Evolutionary conservation across 164 flowering plant species (phyloP).

Genomic region (Umbilicus rupestris): DNA sequence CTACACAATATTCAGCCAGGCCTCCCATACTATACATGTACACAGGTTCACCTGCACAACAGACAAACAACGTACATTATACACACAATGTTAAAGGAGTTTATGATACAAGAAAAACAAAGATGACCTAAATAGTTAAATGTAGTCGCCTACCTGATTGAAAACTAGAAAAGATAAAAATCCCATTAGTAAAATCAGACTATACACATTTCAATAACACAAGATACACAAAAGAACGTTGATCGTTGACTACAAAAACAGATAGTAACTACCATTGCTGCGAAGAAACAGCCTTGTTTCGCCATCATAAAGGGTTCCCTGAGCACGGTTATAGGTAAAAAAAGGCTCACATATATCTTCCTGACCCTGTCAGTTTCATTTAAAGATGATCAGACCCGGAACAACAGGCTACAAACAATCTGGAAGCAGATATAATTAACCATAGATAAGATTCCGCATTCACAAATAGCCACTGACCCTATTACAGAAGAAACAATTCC

Average conservation of each 20-base stretch:
- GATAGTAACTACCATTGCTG: constrained; percentile 38
- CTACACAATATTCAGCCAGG: constrained; percentile 89
- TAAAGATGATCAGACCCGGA: constrained; percentile 6
- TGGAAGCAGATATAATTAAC: background rate
- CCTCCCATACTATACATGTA: constrained; percentile 99
- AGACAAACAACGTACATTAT: constrained; percentile 2
- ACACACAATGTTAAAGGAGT: background rate
- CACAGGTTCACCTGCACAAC: constrained; percentile 66
- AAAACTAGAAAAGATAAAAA: background rate
- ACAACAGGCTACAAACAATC: background rate
- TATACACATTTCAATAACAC: background rate
- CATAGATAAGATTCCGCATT: background rate
- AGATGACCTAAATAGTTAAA: background rate
- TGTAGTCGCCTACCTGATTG: background rate
- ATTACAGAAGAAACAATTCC: constrained; percentile 74
- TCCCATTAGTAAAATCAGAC: background rate
- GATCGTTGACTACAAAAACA: background rate
- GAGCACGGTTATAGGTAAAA: constrained; percentile 87
- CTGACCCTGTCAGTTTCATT: constrained; percentile 53
- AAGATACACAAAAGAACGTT: background rate
- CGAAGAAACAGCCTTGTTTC: constrained; percentile 92
- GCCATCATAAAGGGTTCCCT: constrained; percentile 97
- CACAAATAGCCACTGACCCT: constrained; percentile 37
- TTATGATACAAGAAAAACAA: background rate
- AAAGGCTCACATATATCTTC: constrained; percentile 93